phyloP scores from a whole-genome alignment of 257 asterid genomes.

The Solanum etuberosum region DNA sequence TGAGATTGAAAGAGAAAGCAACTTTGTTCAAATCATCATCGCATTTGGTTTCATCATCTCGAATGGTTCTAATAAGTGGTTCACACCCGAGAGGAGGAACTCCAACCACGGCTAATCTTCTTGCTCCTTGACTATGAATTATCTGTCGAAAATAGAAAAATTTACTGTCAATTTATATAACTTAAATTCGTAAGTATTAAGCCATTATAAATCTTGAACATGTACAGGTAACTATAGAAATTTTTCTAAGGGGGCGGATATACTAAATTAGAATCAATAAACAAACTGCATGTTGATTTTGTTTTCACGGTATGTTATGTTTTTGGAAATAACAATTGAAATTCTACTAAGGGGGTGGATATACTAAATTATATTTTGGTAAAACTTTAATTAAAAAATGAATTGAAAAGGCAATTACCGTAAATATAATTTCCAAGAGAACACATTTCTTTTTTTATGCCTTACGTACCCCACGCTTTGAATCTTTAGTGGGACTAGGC shows the following conservation, averaged over 20 bases:
- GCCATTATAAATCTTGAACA: no score
- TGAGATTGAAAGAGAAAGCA: slow-evolving; percentile 27
- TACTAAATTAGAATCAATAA: background rate
- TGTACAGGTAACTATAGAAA: background rate
- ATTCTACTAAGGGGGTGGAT: background rate
- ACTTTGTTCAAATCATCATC: slow-evolving; percentile 25
- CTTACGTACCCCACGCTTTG: background rate
- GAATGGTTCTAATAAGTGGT: slow-evolving; percentile 24
- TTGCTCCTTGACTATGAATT: slow-evolving; percentile 33
- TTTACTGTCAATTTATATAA: background rate
- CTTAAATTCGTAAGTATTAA: background rate
- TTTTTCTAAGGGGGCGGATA: background rate
- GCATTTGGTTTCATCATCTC: slow-evolving; percentile 14
- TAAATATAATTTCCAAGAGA: background rate
- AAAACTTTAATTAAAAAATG: background rate
- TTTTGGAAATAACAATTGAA: background rate
- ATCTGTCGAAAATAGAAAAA: slow-evolving; percentile 1
- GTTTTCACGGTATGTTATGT: background rate
- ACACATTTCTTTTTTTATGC: background rate
- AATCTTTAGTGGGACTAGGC: background rate
- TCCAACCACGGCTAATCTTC: slow-evolving; percentile 32
- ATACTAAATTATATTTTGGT: background rate
- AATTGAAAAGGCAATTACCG: background rate
- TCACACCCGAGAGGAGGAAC: slow-evolving; percentile 39
- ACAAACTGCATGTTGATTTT: background rate